phyloP scores from a whole-genome alignment of 371 early-diverging fungal genomes.

The Umbelopsis sp. region DNA sequence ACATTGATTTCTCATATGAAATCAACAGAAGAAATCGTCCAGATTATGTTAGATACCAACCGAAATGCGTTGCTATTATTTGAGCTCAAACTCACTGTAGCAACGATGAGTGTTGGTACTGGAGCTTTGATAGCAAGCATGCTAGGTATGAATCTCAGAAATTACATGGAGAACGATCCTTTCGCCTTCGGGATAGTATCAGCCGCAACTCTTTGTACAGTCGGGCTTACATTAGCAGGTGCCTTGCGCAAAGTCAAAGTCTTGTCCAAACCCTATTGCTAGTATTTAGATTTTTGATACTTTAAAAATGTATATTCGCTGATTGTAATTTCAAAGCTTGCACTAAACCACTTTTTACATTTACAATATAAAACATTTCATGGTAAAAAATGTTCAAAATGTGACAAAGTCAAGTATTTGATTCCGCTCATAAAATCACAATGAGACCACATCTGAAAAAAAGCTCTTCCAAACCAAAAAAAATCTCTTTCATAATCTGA shows the following conservation, averaged over 20 bases:
- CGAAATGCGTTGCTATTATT: conserved; percentile 85
- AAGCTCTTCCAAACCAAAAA: too few species aligned
- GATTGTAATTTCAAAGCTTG: background rate
- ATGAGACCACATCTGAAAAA: too few species aligned
- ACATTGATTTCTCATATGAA: conserved; percentile 75
- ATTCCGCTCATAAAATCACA: background rate
- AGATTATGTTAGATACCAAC: conserved; percentile 81
- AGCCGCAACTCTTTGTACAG: conserved; percentile 12
- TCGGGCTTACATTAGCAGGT: background rate
- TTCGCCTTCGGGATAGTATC: conserved; percentile 69
- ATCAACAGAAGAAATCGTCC: conserved; percentile 86
- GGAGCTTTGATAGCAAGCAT: conserved; percentile 74
- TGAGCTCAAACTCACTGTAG: conserved; percentile 80
- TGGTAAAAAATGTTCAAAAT: too few species aligned
- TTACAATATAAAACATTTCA: too few species aligned
- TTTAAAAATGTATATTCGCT: background rate
- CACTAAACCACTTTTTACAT: too few species aligned
- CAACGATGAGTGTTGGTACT: conserved; percentile 71
- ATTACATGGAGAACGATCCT: conserved; percentile 71
- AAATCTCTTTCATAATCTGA: too few species aligned
- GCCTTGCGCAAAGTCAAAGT: conserved; percentile 10
- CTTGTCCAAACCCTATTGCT: conserved; percentile 9
- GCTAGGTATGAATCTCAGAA: conserved; percentile 90
- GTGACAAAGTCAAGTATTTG: background rate
- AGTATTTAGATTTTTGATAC: background rate